Conservation (phyloP, 805 yeast genomes). For the Wickerhamiella shivajii region DNA sequence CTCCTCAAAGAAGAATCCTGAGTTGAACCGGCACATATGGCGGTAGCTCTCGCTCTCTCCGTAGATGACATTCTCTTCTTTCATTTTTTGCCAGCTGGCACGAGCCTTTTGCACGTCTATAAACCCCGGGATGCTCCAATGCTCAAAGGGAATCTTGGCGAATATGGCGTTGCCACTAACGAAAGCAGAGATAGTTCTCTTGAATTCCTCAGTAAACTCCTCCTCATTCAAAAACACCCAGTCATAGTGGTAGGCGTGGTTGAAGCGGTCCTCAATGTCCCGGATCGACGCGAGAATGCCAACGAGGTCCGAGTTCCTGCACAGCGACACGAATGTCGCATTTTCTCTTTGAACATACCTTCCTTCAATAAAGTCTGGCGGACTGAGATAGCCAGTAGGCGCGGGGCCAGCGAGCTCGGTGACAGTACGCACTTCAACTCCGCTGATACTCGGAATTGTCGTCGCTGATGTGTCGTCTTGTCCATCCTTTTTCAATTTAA, state of each 20-base stretch:
- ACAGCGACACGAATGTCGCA: slow-evolving; percentile 56
- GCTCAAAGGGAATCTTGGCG: slow-evolving; percentile 44
- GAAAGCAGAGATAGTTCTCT: slow-evolving; percentile 30
- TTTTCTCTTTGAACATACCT: slow-evolving; percentile 28
- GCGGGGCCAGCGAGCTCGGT: too few relatives aligned
- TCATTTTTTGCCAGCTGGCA: slow-evolving; percentile 32
- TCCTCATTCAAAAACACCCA: slow-evolving; percentile 66
- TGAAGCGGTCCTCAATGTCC: slow-evolving; percentile 52
- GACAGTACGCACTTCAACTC: too few relatives aligned
- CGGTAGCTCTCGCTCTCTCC: slow-evolving; percentile 48
- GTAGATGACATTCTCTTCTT: slow-evolving; percentile 33
- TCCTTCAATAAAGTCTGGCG: too few relatives aligned
- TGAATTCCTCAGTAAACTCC: slow-evolving; percentile 43
- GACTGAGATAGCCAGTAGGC: too few relatives aligned
- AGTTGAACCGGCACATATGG: slow-evolving; percentile 66
- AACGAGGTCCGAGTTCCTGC: slow-evolving; percentile 50
- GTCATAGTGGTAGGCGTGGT: slow-evolving; percentile 45
- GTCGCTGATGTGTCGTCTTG: too few relatives aligned
- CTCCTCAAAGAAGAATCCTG: slow-evolving; percentile 56
- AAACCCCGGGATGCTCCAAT: slow-evolving; percentile 55
- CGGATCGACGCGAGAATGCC: slow-evolving; percentile 43
- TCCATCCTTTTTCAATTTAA: too few relatives aligned
- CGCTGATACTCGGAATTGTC: too few relatives aligned
- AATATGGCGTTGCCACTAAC: slow-evolving; percentile 46
- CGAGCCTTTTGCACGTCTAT: slow-evolving; percentile 40